Evolutionary conservation across 1,284 basidiomycete genomes (phyloP).

Genomic region (Hortiboletus rubellus): DNA sequence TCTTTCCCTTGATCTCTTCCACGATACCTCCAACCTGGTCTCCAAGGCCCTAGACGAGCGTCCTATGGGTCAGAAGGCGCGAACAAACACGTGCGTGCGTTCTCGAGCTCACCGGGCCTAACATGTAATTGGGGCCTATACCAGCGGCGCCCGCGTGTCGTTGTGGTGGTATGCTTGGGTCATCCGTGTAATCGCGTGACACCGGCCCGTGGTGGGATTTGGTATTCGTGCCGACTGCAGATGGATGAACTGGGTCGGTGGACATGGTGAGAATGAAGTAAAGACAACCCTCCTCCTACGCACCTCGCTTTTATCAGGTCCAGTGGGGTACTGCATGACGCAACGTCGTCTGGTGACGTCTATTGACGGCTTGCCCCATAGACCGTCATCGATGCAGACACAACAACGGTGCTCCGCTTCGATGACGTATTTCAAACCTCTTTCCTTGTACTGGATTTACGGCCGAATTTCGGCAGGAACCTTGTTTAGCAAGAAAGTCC

Average conservation of each 20-base stretch:
- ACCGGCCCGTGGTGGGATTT: too few relatives aligned
- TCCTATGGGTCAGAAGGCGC: background rate
- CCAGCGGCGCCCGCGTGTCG: conserved; percentile 23
- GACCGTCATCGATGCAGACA: too few relatives aligned
- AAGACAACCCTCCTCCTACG: too few relatives aligned
- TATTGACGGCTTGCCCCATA: too few relatives aligned
- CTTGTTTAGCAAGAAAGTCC: too few relatives aligned
- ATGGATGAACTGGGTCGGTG: conserved; percentile 4
- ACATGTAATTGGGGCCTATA: conserved; percentile 25
- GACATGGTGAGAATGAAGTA: conserved; percentile 11
- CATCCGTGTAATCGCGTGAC: background rate
- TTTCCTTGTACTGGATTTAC: too few relatives aligned
- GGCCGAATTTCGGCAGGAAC: too few relatives aligned
- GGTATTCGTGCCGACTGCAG: conserved; percentile 4
- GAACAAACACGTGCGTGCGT: background rate
- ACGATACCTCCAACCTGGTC: conserved; percentile 52
- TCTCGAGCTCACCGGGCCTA: conserved; percentile 16
- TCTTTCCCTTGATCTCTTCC: conserved; percentile 54
- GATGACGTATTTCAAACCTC: background rate
- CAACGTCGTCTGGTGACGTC: background rate
- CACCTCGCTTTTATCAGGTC: background rate
- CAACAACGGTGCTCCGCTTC: background rate
- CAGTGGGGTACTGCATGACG: background rate
- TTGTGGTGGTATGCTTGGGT: conserved; percentile 17
- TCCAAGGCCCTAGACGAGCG: conserved; percentile 34